Evolutionary conservation across 192 early-diverging fungal genomes (phyloP), one percentile per base, ranked within the genome.

Genomic region (Podila clonocystis): DNA sequence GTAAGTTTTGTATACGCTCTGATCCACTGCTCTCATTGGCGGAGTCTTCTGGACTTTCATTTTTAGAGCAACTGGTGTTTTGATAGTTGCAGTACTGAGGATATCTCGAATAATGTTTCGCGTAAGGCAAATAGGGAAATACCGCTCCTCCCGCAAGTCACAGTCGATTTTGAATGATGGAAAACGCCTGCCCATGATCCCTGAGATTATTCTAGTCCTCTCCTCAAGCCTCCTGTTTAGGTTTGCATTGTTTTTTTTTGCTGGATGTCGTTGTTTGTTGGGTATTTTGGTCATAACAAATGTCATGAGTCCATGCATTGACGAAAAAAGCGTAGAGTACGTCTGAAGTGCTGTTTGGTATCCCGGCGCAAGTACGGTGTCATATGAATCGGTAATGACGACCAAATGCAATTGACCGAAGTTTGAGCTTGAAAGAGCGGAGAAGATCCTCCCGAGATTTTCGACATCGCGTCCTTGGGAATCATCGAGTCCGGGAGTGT

Each of bases 141-240:
- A 36, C 8, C n/a, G 15, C 3, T 45, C 1, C 38, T 63, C 38
- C 33, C 3, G 33, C 17, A 63, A 63, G 62, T 63, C 24, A 38
- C 62, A 63, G 22, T 63, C 62, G 36, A 63, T 63, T 63, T 63
- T 63, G 38, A 63, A 63, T 38, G 38, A 48, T 45, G 62, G 62
- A 45, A 63, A 63, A 22, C 62, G 34, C 33, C 62, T 38, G 38
- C 62, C 62, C 62, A 63, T 63, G 38, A 63, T 63, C 19, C 38
- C 38, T 0, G 38, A 63, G n/a, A 63, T 45, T 36, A 63, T 63
- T 12, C 24, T 9, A 1, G 62, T 2, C 5, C 62, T 63, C 26
- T 63, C 19, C 38, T 48, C 22, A 5, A 63, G 62, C 22, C 45
- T 63, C 20, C 11, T 5, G 62, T 63, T 0, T 24, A 63, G n/a